phyloP scores from a whole-genome alignment of 2,329 filamentous ascomycete genomes.

The Alternaria panax region DNA sequence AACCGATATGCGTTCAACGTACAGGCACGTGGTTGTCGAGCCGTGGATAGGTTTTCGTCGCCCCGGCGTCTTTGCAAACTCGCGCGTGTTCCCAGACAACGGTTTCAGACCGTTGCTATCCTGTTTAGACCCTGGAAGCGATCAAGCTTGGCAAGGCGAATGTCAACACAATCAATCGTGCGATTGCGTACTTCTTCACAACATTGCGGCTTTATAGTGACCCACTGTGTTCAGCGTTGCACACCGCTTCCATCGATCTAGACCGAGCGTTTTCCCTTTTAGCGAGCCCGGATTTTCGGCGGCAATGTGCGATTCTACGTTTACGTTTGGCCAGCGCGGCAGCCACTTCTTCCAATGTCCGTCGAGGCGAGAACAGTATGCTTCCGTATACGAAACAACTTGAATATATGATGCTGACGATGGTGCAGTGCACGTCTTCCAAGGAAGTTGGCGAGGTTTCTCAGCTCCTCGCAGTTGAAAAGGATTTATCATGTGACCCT shows the following conservation, averaged over 20 bases:
- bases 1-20: not conserved
- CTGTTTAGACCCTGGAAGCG: slow-evolving; percentile 40
- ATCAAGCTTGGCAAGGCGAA: slow-evolving; percentile 39
- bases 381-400: not conserved
- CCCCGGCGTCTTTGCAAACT: not conserved
- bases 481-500: slow-evolving; percentile 42
- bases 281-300: slow-evolving; percentile 10
- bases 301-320: slow-evolving; percentile 43
- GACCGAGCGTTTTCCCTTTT: slow-evolving; percentile 8
- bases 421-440: slow-evolving; percentile 36
- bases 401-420: not conserved
- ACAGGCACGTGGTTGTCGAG: not conserved
- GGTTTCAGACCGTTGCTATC: slow-evolving; percentile 23
- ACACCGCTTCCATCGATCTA: slow-evolving; percentile 9
- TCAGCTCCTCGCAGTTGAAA: slow-evolving; percentile 34
- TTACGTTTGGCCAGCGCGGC: slow-evolving; percentile 47
- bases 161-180: slow-evolving; percentile 12
- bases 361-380: slow-evolving; percentile 39
- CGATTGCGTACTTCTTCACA: slow-evolving; percentile 11
- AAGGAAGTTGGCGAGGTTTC: slow-evolving; percentile 32
- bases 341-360: slow-evolving; percentile 45
- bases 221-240: not conserved
- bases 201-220: slow-evolving; percentile 7
- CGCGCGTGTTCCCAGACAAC: not conserved
- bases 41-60: not conserved